Percentiles rank a stretch among this genome's conserved stretches.
Evolutionary conservation across 2,329 filamentous ascomycete species (phyloP).

Genomic region (Pseudogymnoascus sp.): DNA sequence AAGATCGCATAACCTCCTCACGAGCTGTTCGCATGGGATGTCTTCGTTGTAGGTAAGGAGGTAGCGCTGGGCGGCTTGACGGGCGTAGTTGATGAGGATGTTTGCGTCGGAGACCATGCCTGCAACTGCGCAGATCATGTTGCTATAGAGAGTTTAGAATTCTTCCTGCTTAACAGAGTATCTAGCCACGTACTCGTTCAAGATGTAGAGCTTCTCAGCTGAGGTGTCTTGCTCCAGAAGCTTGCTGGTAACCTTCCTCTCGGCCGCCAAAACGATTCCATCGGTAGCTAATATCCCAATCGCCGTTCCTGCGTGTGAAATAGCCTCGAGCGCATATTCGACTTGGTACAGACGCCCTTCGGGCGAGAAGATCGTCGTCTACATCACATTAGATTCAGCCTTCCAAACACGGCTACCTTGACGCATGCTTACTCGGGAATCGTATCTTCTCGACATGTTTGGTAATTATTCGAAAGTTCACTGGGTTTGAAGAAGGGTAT

Average conservation of each 20-base stretch:
- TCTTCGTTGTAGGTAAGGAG: constrained; percentile 99
- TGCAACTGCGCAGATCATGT: constrained; percentile 99
- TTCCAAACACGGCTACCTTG: constrained; percentile 12
- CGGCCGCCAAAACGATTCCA: constrained; percentile 94
- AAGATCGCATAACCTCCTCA: constrained; percentile 89
- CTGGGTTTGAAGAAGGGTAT: constrained; percentile 1
- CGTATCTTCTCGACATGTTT: constrained; percentile 90
- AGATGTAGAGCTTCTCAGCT: constrained; percentile 98
- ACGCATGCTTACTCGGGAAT: constrained; percentile 69
- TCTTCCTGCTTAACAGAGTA: constrained; percentile 4
- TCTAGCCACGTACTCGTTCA: constrained; percentile 71
- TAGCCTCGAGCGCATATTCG: constrained; percentile 97
- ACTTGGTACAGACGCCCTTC: constrained; percentile 98
- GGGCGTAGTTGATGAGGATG: constrained; percentile 99
- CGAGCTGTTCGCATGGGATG: constrained; percentile 97
- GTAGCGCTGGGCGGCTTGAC: constrained; percentile 92
- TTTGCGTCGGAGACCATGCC: constrained; percentile 99
- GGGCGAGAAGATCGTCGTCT: constrained; percentile 99
- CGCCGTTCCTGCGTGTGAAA: constrained; percentile 94
- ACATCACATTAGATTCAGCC: constrained; percentile 18
- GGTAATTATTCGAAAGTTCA: constrained; percentile 12
- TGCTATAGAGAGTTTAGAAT: constrained; percentile 45
- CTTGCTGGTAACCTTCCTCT: constrained; percentile 99
- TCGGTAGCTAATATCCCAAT: constrained; percentile 95
- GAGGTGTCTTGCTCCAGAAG: constrained; percentile 98